Evolutionary conservation across 495 filamentous ascomycete genomes (phyloP), one percentile per base, ranked within the genome.

Genomic region (Trichocladium uniseriatum): DNA sequence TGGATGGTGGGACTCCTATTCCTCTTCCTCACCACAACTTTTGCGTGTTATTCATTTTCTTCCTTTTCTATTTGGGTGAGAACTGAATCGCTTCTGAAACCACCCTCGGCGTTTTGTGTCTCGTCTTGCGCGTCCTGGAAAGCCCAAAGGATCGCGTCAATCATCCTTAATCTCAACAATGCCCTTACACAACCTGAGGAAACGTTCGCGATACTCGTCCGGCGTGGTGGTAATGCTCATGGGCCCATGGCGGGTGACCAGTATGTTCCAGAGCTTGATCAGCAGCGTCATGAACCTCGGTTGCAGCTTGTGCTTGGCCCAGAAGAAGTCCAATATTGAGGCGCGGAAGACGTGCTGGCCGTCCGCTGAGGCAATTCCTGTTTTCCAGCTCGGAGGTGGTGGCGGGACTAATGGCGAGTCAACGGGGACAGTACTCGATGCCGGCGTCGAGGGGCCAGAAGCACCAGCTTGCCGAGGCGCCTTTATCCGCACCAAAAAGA

Each of bases 171-270:
- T 59, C 59, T 81, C 73, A 5, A 84, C 65, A 54, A 79, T 69
- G 6, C 62, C 69, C 37, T 66, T 55, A 13, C 82, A 73, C 81
- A 86, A 83, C 39, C 66, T 64, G 49, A 85, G 52, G 48, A 86
- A 86, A 47, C 83, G 75, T 56, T 73, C 57, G 6, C 79, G 68
- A 60, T 87, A 87, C 59, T 87, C 83, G 5, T 72, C 65, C 0
- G 79, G 73, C 5, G 77, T 78, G 0, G 83, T 80, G 0, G 82
- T 87, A 48, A 87, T 83, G 41, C 75, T 81, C 82, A 87, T 87
- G 5, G 73, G 79, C 0, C 82, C 83, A 42, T 77, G 69, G 18
- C 64, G 51, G 7, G 56, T 56, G 36, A 69, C 71, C 22, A 83
- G 51, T 2, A 79, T 52, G 52, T 86, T 85, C 55, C 79, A 86